Evolutionary conservation across 2,329 filamentous ascomycete species (phyloP).

Genomic region (Phialophora macrospora): DNA sequence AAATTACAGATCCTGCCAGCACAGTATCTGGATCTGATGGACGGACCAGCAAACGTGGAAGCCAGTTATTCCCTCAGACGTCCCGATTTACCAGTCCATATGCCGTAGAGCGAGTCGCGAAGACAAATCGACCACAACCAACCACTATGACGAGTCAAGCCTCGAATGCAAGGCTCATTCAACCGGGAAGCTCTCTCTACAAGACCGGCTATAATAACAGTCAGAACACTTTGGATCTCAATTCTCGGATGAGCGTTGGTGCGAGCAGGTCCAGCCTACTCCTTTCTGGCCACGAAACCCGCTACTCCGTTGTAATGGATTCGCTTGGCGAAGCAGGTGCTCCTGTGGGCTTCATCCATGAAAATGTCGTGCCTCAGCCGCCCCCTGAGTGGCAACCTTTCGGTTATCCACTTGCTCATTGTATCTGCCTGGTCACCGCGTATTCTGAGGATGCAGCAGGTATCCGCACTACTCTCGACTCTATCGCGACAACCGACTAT

Average conservation of each 20-base stretch:
- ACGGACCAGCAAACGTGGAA: conserved; percentile 77
- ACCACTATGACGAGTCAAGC: conserved; percentile 96
- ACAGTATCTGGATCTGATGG: conserved; percentile 68
- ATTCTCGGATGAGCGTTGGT: conserved; percentile 48
- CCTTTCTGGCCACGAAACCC: conserved; percentile 57
- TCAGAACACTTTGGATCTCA: conserved; percentile 59
- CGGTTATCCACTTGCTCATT: conserved; percentile 89
- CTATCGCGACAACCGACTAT: conserved; percentile 95
- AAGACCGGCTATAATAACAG: conserved; percentile 61
- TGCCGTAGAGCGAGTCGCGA: conserved; percentile 68
- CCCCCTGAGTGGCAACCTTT: conserved; percentile 97
- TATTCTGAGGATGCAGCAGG: conserved; percentile 96
- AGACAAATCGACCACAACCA: conserved; percentile 62
- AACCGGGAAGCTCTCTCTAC: conserved; percentile 68
- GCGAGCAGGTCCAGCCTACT: conserved; percentile 64
- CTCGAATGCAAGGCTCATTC: conserved; percentile 72
- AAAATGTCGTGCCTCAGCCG: conserved; percentile 92
- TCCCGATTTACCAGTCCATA: conserved; percentile 94
- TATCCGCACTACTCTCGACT: conserved; percentile 91
- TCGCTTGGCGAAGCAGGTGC: conserved; percentile 71
- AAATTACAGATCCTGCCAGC: conserved; percentile 75
- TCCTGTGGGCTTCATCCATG: conserved; percentile 93
- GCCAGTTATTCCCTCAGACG: conserved; percentile 85
- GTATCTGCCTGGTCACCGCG: conserved; percentile 91
- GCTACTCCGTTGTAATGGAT: conserved; percentile 60